Base-by-base conservation (phyloP, 2,329 filamentous ascomycete genomes). In the Ophiostoma ulmi region DNA sequence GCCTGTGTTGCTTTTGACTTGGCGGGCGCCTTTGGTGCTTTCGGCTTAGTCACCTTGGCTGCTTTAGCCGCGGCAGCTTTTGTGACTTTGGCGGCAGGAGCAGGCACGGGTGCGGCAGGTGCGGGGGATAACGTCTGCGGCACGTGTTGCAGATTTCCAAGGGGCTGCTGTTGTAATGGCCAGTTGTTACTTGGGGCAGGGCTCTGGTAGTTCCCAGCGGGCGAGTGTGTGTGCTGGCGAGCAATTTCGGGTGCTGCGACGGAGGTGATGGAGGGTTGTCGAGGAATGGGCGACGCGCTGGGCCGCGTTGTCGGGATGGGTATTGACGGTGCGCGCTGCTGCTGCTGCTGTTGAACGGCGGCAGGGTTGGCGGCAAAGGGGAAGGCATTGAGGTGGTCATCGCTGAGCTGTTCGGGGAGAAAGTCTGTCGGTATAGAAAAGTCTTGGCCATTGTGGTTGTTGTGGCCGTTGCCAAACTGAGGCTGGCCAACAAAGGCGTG, bases 341-440 rank as follows among this genome's bases (percentile, higher is more conserved):
- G 20, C 3, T 58, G 41, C 14, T 48, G 44, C 44, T 20, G 31
- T 36, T 44, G 35, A 36, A n/a, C 20, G 1, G 61, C 13, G 61
- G 31, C 31, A 31, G 44, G n/a, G 17, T 44, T 52, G 41, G 55
- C 1, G 8, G 13, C 20, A 35, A n/a, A 67, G 22, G 65, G 36
- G 17, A 66, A 66, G 20, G 31, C 61, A 58, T 36, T 63, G 58
- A 26, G 70, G 20, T 68, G 20, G 69, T 13, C 36, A 52, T n/a
- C 70, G 71, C 20, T 70, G 66, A n/a, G 71, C 38, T 71, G 70
- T 26, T 70, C 36, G 3, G 38, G 44, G 44, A 72, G 67, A 4
- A 61, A 26, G 8, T 73, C 70, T n/a, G 38, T 48, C 0, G 68
- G n/a, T 2, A 68, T 38, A 1, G 67, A 20, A 63, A 72, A 73